Evolutionary conservation across 75 land plant genomes (phyloP), one percentile per base, ranked within the genome.

Genomic region (Selaginella moellendorffii): DNA sequence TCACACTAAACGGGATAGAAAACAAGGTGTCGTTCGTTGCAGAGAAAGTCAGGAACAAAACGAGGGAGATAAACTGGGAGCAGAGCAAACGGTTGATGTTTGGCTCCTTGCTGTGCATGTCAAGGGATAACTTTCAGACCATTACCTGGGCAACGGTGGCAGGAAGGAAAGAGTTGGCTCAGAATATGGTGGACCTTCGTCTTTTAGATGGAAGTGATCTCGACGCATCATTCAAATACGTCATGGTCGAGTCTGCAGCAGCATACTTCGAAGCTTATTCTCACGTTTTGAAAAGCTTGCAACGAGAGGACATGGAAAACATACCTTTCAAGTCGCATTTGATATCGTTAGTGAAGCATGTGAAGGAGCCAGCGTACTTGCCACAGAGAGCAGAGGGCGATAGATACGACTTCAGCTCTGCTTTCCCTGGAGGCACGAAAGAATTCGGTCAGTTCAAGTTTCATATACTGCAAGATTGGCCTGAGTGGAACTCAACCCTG

Each of bases 71-170:
- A 1, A 23, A 71, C 1, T 54, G 61, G 73, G n/a, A 2, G 1
- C 22, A n/a, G 27, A 26, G 42, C 61, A 74, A 51, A 26, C 56
- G 67, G 22, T 61, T 74, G 9, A 70, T 71, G 75, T 66, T 36
- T 25, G 75, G 75, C 26, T 29, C 76, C 0, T 62, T 74, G 30
- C 75, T 74, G n/a, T 74, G 76, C 42, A 29, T 74, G 17, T 63
- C 76, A 2, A 8, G 26, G 36, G 74, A 74, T 64, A 56, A 28
- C n/a, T 74, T 71, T 20, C 22, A 71, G 22, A 70, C 75, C 1
- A 28, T 74, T 63, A 21, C 56, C 22, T 74, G 66, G 67, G 76
- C 61, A 0, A 65, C 29, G 46, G 75, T 71, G 28, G 28, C 74
- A 10, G 12, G 68, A 21, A 26, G 65, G 42, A 56, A 36, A 21